Conservation (phyloP, 352 stramenopile species). For the Globisporangium solare region DNA sequence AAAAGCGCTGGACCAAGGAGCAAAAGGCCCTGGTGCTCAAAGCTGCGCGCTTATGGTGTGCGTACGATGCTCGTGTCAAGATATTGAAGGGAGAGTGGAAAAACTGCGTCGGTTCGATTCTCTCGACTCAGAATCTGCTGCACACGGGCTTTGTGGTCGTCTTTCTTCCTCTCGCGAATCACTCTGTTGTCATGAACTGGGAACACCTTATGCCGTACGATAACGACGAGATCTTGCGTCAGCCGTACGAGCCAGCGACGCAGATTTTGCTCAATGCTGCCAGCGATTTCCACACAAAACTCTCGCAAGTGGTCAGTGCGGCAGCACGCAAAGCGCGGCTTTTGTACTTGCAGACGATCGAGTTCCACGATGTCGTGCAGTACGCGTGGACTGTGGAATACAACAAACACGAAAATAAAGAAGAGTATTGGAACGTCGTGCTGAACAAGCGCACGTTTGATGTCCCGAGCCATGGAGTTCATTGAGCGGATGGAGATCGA, state of each 20-base stretch:
- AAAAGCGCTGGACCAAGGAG: slow-evolving; percentile 46
- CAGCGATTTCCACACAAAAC: slow-evolving; percentile 33
- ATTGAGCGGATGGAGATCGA: slow-evolving; percentile 59
- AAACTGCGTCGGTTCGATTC: slow-evolving; percentile 33
- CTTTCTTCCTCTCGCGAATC: slow-evolving; percentile 50
- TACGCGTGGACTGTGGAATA: slow-evolving; percentile 67
- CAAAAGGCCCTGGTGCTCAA: slow-evolving; percentile 27
- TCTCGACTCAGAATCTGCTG: slow-evolving; percentile 67
- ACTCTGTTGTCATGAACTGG: slow-evolving; percentile 50
- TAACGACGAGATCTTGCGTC: slow-evolving; percentile 33
- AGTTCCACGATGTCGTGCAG: slow-evolving; percentile 63
- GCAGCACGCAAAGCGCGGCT: slow-evolving; percentile 35
- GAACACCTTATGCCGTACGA: slow-evolving; percentile 44
- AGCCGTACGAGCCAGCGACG: slow-evolving; percentile 34
- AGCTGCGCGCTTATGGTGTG: slow-evolving; percentile 42
- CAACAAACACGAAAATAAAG: slow-evolving; percentile 43
- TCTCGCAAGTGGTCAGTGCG: slow-evolving; percentile 27
- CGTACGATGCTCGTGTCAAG: slow-evolving; percentile 48
- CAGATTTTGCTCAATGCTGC: slow-evolving; percentile 25
- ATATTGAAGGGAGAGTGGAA: slow-evolving; percentile 46
- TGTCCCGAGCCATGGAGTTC: slow-evolving; percentile 44
- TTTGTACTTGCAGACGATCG: slow-evolving; percentile 59
- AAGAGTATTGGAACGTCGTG: slow-evolving; percentile 77
- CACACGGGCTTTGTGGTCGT: slow-evolving; percentile 53
- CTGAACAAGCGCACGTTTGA: slow-evolving; percentile 52